phyloP scores from a whole-genome alignment of 257 asterid species.

The Thymus quinquecostatus region DNA sequence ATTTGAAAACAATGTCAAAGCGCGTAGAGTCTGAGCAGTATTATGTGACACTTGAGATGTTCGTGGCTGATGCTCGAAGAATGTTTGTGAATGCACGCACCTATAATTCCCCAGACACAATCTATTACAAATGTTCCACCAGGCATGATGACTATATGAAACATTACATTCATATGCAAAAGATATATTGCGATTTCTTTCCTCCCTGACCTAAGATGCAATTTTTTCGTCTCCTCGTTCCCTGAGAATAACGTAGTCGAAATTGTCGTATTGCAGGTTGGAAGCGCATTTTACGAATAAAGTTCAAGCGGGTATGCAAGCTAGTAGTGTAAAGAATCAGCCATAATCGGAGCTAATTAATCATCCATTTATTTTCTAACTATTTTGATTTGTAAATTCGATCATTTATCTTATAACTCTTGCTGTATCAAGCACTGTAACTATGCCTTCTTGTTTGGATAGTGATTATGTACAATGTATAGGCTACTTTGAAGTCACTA shows the following conservation, averaged over 20 bases:
- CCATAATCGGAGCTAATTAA: slow-evolving; percentile 29
- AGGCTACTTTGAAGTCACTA: no score
- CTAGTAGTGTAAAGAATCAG: slow-evolving; percentile 64
- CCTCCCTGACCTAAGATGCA: background rate
- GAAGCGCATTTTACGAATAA: slow-evolving; percentile 76
- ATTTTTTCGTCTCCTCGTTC: background rate
- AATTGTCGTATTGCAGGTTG: slow-evolving; percentile 52
- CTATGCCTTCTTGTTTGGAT: no score
- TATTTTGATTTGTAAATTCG: background rate
- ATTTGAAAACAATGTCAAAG: slow-evolving; percentile 86
- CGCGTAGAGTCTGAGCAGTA: slow-evolving; percentile 92
- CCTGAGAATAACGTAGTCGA: background rate
- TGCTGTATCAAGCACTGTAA: no score
- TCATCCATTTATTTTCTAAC: background rate
- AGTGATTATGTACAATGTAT: background rate
- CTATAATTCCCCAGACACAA: slow-evolving; percentile 88
- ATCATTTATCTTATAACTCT: background rate
- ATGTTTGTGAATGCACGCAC: slow-evolving; percentile 96
- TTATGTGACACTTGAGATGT: slow-evolving; percentile 92
- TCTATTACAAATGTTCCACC: slow-evolving; percentile 85
- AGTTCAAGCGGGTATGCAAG: slow-evolving; percentile 82
- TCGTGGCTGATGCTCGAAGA: slow-evolving; percentile 78
- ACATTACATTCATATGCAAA: no score
- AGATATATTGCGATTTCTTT: no score
- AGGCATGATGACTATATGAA: slow-evolving; percentile 53